Evolutionary conservation across 192 early-diverging fungal species (phyloP), one percentile per base, ranked within the genome.

Genomic region (Kappamyces sp.): DNA sequence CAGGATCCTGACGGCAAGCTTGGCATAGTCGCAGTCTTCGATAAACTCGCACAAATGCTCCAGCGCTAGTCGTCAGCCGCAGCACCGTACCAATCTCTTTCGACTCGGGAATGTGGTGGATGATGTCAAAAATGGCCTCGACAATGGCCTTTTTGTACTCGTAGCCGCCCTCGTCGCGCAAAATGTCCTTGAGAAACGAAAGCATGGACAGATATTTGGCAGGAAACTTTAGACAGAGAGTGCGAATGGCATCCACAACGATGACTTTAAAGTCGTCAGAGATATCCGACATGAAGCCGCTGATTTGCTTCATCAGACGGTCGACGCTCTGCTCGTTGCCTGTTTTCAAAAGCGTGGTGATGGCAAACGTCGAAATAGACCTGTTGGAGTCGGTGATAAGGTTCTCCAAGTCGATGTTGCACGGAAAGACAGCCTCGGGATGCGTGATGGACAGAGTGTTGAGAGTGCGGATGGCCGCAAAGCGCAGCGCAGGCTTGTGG

Each of bases 211-310:
- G 75, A 65, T 99, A 94, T 75, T 99, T 99, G 33, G 83, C 66
- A 11, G 96, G 96, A 78, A 97, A 99, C 71, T 97, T 96, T 65
- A 94, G 79, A 63, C 91, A 93, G 15, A 99, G 70, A n/a, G 91
- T 88, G 49, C 94, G 87, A 53, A 97, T 90, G 34, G 96, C 96
- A 57, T 99, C 94, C 40, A 97, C 90, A n/a, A 99, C 91, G 59
- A 97, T 93, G 30, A 97, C 86, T 78, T 99, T 99, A 80, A 97
- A 99, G 67, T 99, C 96, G 70, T 96, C 94, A 34, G 91, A 89
- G 45, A 99, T 99, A 69, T 99, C 96, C 9, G 83, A 77, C 92
- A 99, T 97, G 64, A 99, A 97, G 14, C 91, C 90, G 58, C 87
- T 85, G 64, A 99, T 97, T 70, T 99, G 96, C 76, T 99, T 97